A percentile compares a stretch with the other conserved stretches of the same genome.
Evolutionary conservation across 1,139 yeast genomes (phyloP).

Genomic region (Blastobotrys serpentis): DNA sequence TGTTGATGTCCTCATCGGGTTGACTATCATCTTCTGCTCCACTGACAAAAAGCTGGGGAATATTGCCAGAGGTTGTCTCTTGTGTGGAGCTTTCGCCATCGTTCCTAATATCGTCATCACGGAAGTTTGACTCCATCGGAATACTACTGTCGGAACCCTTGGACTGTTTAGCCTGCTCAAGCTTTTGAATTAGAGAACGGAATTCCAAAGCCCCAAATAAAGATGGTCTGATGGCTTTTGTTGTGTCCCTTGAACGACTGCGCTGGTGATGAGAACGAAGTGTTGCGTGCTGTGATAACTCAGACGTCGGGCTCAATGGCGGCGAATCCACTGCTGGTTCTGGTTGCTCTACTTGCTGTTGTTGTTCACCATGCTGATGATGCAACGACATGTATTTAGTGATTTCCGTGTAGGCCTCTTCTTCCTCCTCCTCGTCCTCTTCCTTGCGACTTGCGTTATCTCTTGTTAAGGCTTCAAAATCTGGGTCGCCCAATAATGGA

Average conservation of each 20-base stretch:
- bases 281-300: not conserved
- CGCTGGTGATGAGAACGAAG: constrained; percentile 16
- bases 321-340: constrained; percentile 3
- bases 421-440: constrained; percentile 26
- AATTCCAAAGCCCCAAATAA: constrained; percentile 46
- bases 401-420: constrained; percentile 31
- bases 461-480: constrained; percentile 13
- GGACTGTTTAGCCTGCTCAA: constrained; percentile 18
- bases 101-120: not conserved
- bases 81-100: no score
- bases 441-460: constrained; percentile 11
- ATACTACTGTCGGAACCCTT: constrained; percentile 8
- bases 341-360: not conserved
- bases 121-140: constrained; percentile 2
- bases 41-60: not conserved
- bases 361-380: constrained; percentile 9
- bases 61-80: not conserved
- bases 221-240: constrained; percentile 43
- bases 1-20: not conserved
- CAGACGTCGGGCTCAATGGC: constrained; percentile 7
- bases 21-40: not conserved
- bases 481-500: constrained; percentile 12
- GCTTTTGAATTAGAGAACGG: constrained; percentile 32
- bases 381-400: constrained; percentile 32
- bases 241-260: constrained; percentile 6